phyloP scores from a whole-genome alignment of 2,329 filamentous ascomycete genomes.

The Exophiala phaeomuriformis region DNA sequence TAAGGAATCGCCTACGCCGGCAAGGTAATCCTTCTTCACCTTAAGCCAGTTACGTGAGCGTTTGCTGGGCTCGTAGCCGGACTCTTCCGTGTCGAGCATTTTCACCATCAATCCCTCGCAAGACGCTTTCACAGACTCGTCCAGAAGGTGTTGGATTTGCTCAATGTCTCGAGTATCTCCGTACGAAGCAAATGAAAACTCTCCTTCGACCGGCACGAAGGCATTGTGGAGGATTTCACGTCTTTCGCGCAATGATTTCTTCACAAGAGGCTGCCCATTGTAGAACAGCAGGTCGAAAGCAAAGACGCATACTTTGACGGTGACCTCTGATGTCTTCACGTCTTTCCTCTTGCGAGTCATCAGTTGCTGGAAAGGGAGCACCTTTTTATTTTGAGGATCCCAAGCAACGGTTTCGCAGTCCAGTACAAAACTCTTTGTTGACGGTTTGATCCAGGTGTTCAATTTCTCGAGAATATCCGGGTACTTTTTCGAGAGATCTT shows the following conservation, averaged over 20 bases:
- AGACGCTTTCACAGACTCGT: conserved; percentile 90
- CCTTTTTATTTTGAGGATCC: conserved; percentile 92
- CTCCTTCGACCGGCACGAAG: conserved; percentile 73
- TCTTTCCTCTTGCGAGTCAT: conserved; percentile 99
- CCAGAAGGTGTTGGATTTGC: conserved; percentile 84
- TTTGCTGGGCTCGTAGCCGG: conserved; percentile 91
- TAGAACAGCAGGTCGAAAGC: conserved; percentile 92
- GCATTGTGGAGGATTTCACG: conserved; percentile 65
- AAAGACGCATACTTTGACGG: conserved; percentile 94
- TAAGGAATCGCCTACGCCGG: conserved; percentile 87
- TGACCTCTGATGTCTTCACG: conserved; percentile 89
- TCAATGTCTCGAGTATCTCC: conserved; percentile 86
- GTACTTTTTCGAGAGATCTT: conserved; percentile 95
- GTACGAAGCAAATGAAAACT: conserved; percentile 81
- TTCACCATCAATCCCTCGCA: conserved; percentile 99
- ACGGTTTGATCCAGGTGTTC: conserved; percentile 78
- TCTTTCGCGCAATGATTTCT: conserved; percentile 76
- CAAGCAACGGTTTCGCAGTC: conserved; percentile 97
- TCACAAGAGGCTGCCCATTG: conserved; percentile 82
- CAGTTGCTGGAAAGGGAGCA: conserved; percentile 91
- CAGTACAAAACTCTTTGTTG: conserved; percentile 91
- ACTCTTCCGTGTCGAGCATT: conserved; percentile 91
- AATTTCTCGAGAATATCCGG: conserved; percentile 89
- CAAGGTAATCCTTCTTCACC: conserved; percentile 97
- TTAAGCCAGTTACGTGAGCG: conserved; percentile 98